A percentile compares a stretch with the other conserved stretches of the same genome.
phyloP scores from a whole-genome alignment of 352 stramenopile genomes.

The Pythium phragmiticola region DNA sequence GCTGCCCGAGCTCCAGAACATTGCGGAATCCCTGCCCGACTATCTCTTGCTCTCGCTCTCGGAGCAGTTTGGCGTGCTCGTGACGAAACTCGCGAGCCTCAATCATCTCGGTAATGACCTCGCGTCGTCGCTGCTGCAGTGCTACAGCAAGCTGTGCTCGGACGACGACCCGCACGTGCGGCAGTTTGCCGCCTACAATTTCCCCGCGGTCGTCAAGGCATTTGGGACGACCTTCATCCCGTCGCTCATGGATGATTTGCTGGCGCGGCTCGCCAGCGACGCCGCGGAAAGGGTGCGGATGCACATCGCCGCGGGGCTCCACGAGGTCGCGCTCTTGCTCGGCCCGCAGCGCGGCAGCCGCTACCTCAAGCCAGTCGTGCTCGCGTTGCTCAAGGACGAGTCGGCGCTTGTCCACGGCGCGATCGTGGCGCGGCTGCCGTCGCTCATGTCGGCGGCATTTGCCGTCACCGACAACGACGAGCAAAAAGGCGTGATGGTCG shows the following conservation, averaged over 20 bases:
- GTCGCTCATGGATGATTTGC: conserved; percentile 69
- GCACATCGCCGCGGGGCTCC: conserved; percentile 66
- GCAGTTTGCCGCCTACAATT: conserved; percentile 75
- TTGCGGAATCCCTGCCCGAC: conserved; percentile 55
- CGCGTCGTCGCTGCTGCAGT: conserved; percentile 50
- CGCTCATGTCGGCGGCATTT: conserved; percentile 53
- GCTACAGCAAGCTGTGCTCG: conserved; percentile 57
- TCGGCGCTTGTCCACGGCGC: conserved; percentile 58
- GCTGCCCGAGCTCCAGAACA: conserved; percentile 60
- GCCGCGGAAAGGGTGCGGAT: conserved; percentile 36
- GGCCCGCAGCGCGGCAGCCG: conserved; percentile 56
- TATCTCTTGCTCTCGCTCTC: conserved; percentile 56
- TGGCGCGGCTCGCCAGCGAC: conserved; percentile 46
- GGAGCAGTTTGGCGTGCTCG: conserved; percentile 54
- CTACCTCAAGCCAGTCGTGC: conserved; percentile 59
- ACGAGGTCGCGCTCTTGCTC: conserved; percentile 67
- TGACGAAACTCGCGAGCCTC: conserved; percentile 61
- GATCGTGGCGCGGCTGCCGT: conserved; percentile 49
- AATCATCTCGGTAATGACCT: conserved; percentile 59
- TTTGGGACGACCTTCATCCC: conserved; percentile 56
- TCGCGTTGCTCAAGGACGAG: conserved; percentile 68
- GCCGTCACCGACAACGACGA: conserved; percentile 54
- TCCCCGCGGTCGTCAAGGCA: conserved; percentile 71
- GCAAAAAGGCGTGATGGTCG: conserved; percentile 53
- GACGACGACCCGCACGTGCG: conserved; percentile 62